These are phyloP conservation scores for Amoebophrya sp. DNA, from an alignment of 169 alveolate species.

Conservation along the genomic window DNA sequence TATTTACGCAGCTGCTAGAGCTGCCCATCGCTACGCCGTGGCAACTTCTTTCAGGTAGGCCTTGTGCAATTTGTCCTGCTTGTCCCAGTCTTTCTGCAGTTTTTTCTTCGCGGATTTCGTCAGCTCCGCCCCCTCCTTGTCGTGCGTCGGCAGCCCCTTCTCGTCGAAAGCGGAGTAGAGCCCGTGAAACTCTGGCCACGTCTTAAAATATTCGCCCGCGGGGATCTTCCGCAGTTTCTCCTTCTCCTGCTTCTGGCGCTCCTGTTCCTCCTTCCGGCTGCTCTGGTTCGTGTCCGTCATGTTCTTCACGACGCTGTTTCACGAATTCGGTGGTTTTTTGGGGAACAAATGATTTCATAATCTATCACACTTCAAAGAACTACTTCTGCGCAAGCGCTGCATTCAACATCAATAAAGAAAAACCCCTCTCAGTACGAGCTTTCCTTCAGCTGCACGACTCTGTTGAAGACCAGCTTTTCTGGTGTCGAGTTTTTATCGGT, in stretches of 20 bases:
- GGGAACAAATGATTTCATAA: too few relatives aligned
- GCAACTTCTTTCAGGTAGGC: too few relatives aligned
- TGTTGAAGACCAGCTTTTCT: background rate
- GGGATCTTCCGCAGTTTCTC: slow-evolving; percentile 18
- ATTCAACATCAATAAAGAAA: too few relatives aligned
- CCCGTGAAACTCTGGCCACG: background rate
- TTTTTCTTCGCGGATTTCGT: slow-evolving; percentile 21
- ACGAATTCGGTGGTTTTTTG: too few relatives aligned
- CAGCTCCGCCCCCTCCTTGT: slow-evolving; percentile 15
- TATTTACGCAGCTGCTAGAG: too few relatives aligned
- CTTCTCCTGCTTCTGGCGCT: background rate
- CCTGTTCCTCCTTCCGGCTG: background rate
- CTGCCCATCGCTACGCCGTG: too few relatives aligned
- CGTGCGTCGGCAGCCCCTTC: slow-evolving; percentile 21
- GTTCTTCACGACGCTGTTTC: background rate
- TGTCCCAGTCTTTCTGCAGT: slow-evolving; percentile 22
- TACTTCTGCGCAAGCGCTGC: too few relatives aligned
- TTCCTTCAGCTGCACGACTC: background rate
- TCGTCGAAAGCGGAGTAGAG: slow-evolving; percentile 17
- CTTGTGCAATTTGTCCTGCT: slow-evolving; percentile 21
- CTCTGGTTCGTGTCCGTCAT: background rate
- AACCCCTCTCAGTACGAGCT: background rate
- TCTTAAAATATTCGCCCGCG: slow-evolving; percentile 15
- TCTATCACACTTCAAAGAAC: too few relatives aligned
- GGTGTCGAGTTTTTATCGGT: background rate